phyloP scores from a whole-genome alignment of 2,329 filamentous ascomycete species.

The Onygenales sp. region DNA sequence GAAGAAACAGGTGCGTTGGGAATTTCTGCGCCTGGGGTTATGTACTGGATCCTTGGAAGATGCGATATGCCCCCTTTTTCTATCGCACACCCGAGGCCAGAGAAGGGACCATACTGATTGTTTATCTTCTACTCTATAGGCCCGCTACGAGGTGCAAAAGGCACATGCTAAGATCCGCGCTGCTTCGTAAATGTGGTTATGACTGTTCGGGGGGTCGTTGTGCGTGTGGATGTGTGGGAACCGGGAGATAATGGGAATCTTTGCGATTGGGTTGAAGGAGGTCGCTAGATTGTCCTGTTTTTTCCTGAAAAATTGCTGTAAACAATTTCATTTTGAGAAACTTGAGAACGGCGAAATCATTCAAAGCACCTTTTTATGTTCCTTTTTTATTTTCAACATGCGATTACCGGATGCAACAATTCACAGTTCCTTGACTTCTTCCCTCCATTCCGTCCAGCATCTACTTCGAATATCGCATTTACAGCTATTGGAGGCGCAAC shows the following conservation, averaged over 20 bases:
- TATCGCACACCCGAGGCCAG: too few relatives aligned
- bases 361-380: conserved; percentile 3
- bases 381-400: background rate
- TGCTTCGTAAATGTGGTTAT: conserved; percentile 48
- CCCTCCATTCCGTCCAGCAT: too few relatives aligned
- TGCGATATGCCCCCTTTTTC: too few relatives aligned
- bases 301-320: conserved; percentile 10
- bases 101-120: background rate
- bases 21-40: background rate
- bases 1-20: conserved; percentile 81
- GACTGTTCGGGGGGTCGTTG: conserved; percentile 21
- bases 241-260: conserved; percentile 8
- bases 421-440: background rate
- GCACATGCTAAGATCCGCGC: conserved; percentile 86
- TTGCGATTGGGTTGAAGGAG: conserved; percentile 3
- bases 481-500: too few relatives aligned
- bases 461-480: too few relatives aligned
- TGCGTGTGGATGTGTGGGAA: conserved; percentile 32
- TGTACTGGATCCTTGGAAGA: background rate
- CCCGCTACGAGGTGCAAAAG: conserved; percentile 95
- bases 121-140: conserved; percentile 31
- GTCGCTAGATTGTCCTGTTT: conserved; percentile 6
- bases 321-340: conserved; percentile 11
- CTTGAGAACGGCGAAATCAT: conserved; percentile 10
- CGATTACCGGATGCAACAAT: background rate